Base-by-base conservation (phyloP, 2,329 filamentous ascomycete species). In the Phyllosticta paracitricarpa region DNA sequence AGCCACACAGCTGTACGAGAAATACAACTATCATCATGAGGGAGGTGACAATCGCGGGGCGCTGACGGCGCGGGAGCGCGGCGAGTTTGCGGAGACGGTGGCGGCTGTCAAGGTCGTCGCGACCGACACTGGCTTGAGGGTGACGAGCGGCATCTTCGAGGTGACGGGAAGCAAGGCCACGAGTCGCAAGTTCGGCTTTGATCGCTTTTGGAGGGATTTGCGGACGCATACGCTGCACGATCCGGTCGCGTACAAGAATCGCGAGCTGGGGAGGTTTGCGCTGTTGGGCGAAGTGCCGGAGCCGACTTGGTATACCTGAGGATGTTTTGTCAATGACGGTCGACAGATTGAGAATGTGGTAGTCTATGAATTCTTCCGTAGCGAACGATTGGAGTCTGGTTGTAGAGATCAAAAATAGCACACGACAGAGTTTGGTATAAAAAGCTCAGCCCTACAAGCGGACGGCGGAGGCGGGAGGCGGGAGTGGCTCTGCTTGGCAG, bases 171-270 rank as follows among this genome's bases (percentile, higher is more conserved):
- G 83, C 0, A 79, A 81, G 63, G 78, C 84, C 0, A 87, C 84
- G 0, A 78, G 79, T 0, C 74, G 74, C 59, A 85, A 81, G 65
- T 79, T 84, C 0, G 84, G 83, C 0, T 71, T 88, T 62, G 85
- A 87, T 73, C 75, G 84, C 1, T 88, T 84, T 70, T 88, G 84
- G 84, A 77, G 85, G 54, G 84, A 88, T 67, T 74, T 87, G n/a
- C 72, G 85, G 4, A 87, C 84, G 4, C 85, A 88, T 71, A 82
- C 80, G 0, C 69, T 88, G 66, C 85, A 88, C 71, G 85, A 88
- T 69, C 85, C 84, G 0, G 84, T 88, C 28, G 82, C 84, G 25
- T 87, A 87, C 66, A 87, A 87, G 77, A 84, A 86, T 61, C 72
- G 81, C 2, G 84, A 88, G 71, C 66, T 87, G 58, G 84, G 84